phyloP scores from a whole-genome alignment of 2,329 filamentous ascomycete species.

The Colletotrichum sp. region DNA sequence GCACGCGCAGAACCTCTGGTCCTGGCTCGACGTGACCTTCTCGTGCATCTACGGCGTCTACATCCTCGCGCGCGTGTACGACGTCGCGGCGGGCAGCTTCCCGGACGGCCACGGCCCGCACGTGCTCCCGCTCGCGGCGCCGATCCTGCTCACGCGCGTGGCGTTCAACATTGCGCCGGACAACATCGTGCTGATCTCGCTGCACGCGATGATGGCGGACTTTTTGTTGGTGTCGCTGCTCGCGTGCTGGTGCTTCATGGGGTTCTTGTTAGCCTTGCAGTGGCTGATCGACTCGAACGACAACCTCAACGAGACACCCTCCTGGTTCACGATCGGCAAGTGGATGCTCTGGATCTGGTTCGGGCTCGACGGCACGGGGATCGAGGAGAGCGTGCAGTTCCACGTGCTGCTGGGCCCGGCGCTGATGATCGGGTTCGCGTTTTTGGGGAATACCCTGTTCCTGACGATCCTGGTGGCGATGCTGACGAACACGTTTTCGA shows the following conservation, averaged over 20 bases:
- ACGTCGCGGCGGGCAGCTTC: conserved; percentile 38
- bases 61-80: conserved; percentile 63
- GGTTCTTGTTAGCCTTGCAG: conserved; percentile 71
- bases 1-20: conserved; percentile 77
- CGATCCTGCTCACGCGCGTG: conserved; percentile 71
- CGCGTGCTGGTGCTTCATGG: conserved; percentile 66
- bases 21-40: conserved; percentile 76
- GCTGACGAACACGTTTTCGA: conserved; percentile 74
- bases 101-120: conserved; percentile 62
- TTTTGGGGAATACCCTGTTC: conserved; percentile 77
- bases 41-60: conserved; percentile 67
- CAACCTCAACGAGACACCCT: conserved; percentile 32
- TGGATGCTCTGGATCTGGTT: conserved; percentile 87
- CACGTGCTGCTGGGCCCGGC: conserved; percentile 71
- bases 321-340: conserved; percentile 66
- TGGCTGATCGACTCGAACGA: conserved; percentile 56
- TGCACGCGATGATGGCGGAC: conserved; percentile 77
- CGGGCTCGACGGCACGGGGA: conserved; percentile 68
- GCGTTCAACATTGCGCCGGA: conserved; percentile 78
- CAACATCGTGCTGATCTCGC: conserved; percentile 76
- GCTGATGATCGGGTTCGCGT: conserved; percentile 75
- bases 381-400: conserved; percentile 59
- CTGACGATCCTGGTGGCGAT: conserved; percentile 77
- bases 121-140: conserved; percentile 69
- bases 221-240: conserved; percentile 69